Base-by-base conservation (phyloP, 2,329 filamentous ascomycete species). In the Rhynchosporium graminicola region DNA sequence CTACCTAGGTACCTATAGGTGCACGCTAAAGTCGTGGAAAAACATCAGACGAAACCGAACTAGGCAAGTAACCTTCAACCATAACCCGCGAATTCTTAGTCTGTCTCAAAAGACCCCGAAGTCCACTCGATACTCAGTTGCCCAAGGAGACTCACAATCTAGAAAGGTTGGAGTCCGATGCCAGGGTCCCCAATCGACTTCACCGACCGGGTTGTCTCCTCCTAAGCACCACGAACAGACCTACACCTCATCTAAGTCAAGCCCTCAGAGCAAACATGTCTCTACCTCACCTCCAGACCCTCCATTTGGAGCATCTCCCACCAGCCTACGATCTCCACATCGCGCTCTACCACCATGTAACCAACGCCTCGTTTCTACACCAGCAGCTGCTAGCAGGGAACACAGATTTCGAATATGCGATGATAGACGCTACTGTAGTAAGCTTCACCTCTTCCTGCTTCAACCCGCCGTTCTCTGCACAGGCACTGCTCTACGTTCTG, bases 361-460 rank as follows among this genome's bases (percentile, higher is more conserved):
- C 83, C 65, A 99, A 99, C 75, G 84, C 92, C 10, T 77, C 83
- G 0, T 92, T 89, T 72, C 80, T 99, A 48, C 88, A 92, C 58
- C 81, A 88, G 69, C 93, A 97, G 77, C 85, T 99, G 4, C 81
- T 98, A n/a, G 83, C 86, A 5, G 90, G 91, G 58, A 97, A 98
- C 73, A 73, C 85, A 10, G 87, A 88, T 8, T 98, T 93, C 71
- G 92, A 98, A 76, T 98, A 98, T 80, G 92, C 93, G 40, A 90
- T 99, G 68, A 84, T 99, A 52, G 94, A 99, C 77, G 92, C 92
- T 26, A 86, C 85, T 51, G 85, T 90, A 75, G 88, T 93, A 81
- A 65, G 82, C 77, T 10, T 5, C 31, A 3, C 42, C 42, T 28
- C 12, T 15, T 54, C 29, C 40, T 29, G 36, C 56, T 47, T 54